Base-by-base conservation (phyloP, 176 grass and related monocot species). In the Avena eriantha region DNA sequence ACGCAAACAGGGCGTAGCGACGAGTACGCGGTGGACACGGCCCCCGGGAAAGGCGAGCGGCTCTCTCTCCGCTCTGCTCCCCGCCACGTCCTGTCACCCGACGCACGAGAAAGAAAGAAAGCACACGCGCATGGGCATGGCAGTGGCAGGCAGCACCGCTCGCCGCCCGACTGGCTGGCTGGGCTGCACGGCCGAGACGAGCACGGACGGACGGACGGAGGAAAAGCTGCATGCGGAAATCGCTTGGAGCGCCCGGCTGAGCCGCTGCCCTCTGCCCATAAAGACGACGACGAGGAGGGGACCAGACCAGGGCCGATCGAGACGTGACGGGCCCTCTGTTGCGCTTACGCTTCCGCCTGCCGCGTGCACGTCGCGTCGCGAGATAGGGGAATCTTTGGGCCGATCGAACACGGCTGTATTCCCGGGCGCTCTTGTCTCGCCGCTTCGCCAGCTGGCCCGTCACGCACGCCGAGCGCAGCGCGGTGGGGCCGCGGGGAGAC, bases 21-120 rank as follows among this genome's bases (percentile, higher is more conserved):
- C 63, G 16, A 71, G 82, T 22, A 60, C 66, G 18, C 51, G 15
- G 10, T 36, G 9, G 81, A 64, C 76, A 53, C 81, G 74, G 1
- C 16, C 47, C 77, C 88, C 88, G 88, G 19, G 88, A 89, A 81
- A 89, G 82, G 82, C 76, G 87, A 78, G 87, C 75, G 65, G 33
- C 47, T 22, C 23, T 64, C 11, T 14, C 66, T 36, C 31, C 35
- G 34, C 71, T 74, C 71, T 50, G 45, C 39, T 49, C 66, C 4
- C 14, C 29, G 1, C 66, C 1, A 2, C 26, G 66, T 50, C 65
- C 13, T n/a, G 82, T 74, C 53, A 26, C 29, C 29, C 1, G 29
- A 29, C 29, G 29, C 29, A 29, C 53, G 72, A 8, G 41, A 71
- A 35, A 77, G 53, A 41, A 8, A 41, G 33, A 8, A 21, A 8